Evolutionary conservation across 2,329 filamentous ascomycete genomes (phyloP).

Genomic region (Pochonia chlamydosporia): DNA sequence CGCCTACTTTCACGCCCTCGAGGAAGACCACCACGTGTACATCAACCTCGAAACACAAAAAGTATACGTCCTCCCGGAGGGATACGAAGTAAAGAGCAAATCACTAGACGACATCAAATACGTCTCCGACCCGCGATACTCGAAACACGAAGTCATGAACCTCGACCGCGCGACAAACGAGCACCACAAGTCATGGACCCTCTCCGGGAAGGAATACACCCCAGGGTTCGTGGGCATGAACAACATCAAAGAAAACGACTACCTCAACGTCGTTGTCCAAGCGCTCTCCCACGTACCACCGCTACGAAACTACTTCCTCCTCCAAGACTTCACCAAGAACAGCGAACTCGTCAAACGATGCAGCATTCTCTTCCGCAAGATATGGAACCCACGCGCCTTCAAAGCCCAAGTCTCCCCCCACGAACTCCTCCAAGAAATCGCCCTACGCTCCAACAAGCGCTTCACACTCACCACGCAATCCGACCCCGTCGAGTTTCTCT

Average conservation of each 20-base stretch:
- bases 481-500: constrained; percentile 92
- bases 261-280: constrained; percentile 92
- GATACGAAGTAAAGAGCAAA: constrained; percentile 92
- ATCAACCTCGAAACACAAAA: constrained; percentile 95
- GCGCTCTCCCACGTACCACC: constrained; percentile 85
- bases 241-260: constrained; percentile 99
- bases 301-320: constrained; percentile 83
- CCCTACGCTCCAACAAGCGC: constrained; percentile 81
- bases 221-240: constrained; percentile 98
- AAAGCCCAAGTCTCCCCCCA: constrained; percentile 95
- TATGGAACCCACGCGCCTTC: constrained; percentile 97
- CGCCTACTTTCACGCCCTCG: constrained; percentile 95
- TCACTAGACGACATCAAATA: constrained; percentile 98
- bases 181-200: constrained; percentile 46
- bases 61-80: constrained; percentile 89
- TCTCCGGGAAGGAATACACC: constrained; percentile 77
- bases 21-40: constrained; percentile 93
- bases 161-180: constrained; percentile 58
- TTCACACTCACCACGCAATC: constrained; percentile 89
- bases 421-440: constrained; percentile 92
- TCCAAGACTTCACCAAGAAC: constrained; percentile 69
- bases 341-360: constrained; percentile 82
- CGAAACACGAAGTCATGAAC: constrained; percentile 70
- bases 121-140: constrained; percentile 86
- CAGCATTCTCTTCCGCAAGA: constrained; percentile 86